phyloP scores from a whole-genome alignment of 352 stramenopile species.

The Globisporangium yorkense region DNA sequence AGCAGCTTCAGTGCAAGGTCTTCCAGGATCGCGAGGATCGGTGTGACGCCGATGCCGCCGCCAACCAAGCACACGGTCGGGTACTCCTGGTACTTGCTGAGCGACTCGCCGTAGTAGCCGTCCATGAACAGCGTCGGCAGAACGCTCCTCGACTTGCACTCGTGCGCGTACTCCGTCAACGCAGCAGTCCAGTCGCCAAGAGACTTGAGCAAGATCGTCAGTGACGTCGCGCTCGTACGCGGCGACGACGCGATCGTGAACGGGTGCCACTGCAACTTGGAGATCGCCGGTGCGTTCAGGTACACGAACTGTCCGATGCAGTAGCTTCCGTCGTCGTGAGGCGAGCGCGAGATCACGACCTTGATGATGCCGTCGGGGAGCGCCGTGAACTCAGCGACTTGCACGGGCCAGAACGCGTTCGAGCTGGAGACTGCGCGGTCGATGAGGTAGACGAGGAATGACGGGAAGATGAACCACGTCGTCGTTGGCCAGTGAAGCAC shows the following conservation, averaged over 20 bases:
- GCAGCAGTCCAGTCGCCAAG: conserved; percentile 32
- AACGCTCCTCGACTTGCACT: conserved; percentile 23
- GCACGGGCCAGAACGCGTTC: conserved; percentile 22
- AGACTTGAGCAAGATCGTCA: conserved; percentile 38
- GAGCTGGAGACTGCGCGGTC: conserved; percentile 22
- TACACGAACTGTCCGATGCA: conserved; percentile 41
- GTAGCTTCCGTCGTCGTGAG: conserved; percentile 15
- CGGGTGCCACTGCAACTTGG: conserved; percentile 47
- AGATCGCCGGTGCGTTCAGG: conserved; percentile 34
- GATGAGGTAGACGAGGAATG: conserved; percentile 31
- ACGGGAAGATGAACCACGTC: conserved; percentile 31
- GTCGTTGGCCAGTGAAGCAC: conserved; percentile 31
- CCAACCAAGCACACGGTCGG: conserved; percentile 24
- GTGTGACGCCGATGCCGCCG: conserved; percentile 33
- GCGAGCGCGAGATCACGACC: conserved; percentile 24
- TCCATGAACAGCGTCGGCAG: conserved; percentile 33
- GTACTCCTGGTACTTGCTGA: conserved; percentile 29
- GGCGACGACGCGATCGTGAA: conserved; percentile 48
- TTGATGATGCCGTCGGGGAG: conserved; percentile 24
- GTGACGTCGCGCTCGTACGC: conserved; percentile 4
- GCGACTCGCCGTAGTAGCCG: conserved; percentile 31
- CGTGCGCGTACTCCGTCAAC: conserved; percentile 23
- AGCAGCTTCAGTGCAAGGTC: conserved; percentile 14
- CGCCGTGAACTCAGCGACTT: conserved; percentile 19
- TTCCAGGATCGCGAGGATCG: conserved; percentile 30